phyloP scores from a whole-genome alignment of 2,329 filamentous ascomycete genomes.

The Rhexocercosporidium sp. region DNA sequence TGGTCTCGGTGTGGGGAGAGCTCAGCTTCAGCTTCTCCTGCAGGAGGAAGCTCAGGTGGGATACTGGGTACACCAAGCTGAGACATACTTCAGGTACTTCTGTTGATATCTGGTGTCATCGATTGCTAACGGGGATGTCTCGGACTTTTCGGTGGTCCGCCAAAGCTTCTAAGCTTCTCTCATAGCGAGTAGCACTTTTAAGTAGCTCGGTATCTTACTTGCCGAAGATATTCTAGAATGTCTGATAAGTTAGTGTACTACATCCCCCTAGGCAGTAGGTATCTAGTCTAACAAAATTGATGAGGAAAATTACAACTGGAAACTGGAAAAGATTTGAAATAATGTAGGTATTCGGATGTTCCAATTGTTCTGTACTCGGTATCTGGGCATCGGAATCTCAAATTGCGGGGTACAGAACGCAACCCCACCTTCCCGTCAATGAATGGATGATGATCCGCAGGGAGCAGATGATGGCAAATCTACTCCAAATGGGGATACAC shows the following conservation, averaged over 20 bases:
- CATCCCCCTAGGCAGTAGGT: neutral
- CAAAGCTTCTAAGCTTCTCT: neutral
- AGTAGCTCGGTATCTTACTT: constrained; percentile 17
- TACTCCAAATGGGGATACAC: neutral
- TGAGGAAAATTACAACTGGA: neutral
- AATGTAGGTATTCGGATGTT: too few relatives aligned
- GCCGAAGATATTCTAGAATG: neutral
- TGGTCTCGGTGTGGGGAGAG: constrained; percentile 10
- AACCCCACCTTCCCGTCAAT: constrained; percentile 10
- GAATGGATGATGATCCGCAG: neutral
- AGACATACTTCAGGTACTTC: neutral
- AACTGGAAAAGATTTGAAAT: neutral
- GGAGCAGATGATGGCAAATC: constrained; percentile 3
- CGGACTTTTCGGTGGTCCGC: constrained; percentile 13
- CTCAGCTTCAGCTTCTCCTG: neutral
- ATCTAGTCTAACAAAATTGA: neutral
- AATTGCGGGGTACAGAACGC: constrained; percentile 11
- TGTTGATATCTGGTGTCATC: neutral
- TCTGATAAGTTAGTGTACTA: too few relatives aligned
- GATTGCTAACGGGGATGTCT: constrained; percentile 17
- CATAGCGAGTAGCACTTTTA: constrained; percentile 1
- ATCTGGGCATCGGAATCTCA: neutral
- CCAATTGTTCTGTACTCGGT: neutral
- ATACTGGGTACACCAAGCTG: neutral
- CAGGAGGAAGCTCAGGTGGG: neutral